These are phyloP conservation scores for Trebouxia sp. DNA, from an alignment of 139 green algal species.

Conservation along the genomic window DNA sequence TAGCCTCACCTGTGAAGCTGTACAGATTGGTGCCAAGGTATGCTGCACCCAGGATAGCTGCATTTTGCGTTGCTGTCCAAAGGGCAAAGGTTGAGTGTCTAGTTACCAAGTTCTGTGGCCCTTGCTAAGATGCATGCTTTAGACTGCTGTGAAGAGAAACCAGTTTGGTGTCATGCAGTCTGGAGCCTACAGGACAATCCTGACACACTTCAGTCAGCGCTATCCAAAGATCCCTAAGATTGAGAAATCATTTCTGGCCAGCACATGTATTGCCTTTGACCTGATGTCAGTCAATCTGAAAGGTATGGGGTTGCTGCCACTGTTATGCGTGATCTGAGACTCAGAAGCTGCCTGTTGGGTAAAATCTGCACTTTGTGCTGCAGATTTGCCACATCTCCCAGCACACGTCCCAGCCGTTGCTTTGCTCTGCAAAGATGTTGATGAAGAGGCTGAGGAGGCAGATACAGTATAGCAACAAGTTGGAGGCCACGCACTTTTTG, in stretches of 20 bases:
- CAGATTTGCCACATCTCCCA: slow-evolving; percentile 65
- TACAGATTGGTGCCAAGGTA: slow-evolving; percentile 61
- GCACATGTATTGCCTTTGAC: slow-evolving; percentile 88
- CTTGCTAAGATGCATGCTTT: too few species aligned
- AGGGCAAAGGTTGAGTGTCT: too few species aligned
- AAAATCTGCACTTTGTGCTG: background rate
- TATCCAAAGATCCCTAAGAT: slow-evolving; percentile 89
- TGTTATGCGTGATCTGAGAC: background rate
- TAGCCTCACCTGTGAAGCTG: slow-evolving; percentile 85
- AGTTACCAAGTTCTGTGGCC: too few species aligned
- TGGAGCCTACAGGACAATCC: slow-evolving; percentile 83
- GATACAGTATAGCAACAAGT: background rate
- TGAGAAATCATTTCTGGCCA: slow-evolving; percentile 38
- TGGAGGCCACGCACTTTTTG: too few species aligned
- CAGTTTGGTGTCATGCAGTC: too few species aligned
- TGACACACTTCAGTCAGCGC: slow-evolving; percentile 96
- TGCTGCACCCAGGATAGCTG: too few species aligned
- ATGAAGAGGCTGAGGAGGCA: slow-evolving; percentile 34
- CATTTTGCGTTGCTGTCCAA: too few species aligned
- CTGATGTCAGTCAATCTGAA: slow-evolving; percentile 92
- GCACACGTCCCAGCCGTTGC: slow-evolving; percentile 57
- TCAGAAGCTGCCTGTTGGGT: background rate
- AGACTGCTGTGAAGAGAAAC: too few species aligned
- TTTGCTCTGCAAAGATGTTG: slow-evolving; percentile 67
- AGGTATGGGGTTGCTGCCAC: background rate